Base-by-base conservation (phyloP, 192 early-diverging fungal genomes). In the Entomortierella beljakovae region DNA sequence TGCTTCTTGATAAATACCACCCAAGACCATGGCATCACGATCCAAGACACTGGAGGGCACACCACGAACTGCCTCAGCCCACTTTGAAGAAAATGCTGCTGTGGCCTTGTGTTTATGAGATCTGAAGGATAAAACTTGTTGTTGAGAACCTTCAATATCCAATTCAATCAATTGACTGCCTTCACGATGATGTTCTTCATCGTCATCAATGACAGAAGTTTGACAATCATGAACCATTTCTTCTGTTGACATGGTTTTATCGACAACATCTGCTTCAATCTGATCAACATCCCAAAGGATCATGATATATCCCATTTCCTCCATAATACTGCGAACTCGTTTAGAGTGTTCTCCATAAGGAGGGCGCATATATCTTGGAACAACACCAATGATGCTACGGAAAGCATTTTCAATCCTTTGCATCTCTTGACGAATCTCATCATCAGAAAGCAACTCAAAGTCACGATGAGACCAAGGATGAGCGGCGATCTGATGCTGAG, bases 401-500 rank as follows among this genome's bases (percentile, higher is more conserved):
- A 91, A 85, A 2, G 84, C 81, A 3, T 80, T 70, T 33, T 88
- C 86, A 18, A 87, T 81, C 38, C 72, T 83, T 32, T 79, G 64
- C 59, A 90, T 62, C 66, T 88, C 83, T 40, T 77, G 50, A 11
- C 84, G 68, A 26, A 86, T 82, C 48, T 86, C 82, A 33, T 80
- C 75, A n/a, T 82, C 80, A 9, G 80, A 63, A 2, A 86, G 35
- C 2, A 38, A 53, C 54, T 81, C 70, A 10, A 88, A 59, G 40
- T 85, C 70, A 18, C 80, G 71, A 50, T 89, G 87, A 1, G 81
- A 82, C 89, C 90, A 89, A 11, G 87, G 82, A 48, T 90, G 88
- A 10, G 80, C 64, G 2, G 87, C 89, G 46, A 92, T 89, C 50
- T 89, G 86, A 55, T 91, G 90, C 23, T 91, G 90, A 11, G 60